A percentile compares a stretch with the other conserved stretches of the same genome.
Conservation (phyloP, 768 basidiomycete genomes). For the Russula dissimulans region DNA sequence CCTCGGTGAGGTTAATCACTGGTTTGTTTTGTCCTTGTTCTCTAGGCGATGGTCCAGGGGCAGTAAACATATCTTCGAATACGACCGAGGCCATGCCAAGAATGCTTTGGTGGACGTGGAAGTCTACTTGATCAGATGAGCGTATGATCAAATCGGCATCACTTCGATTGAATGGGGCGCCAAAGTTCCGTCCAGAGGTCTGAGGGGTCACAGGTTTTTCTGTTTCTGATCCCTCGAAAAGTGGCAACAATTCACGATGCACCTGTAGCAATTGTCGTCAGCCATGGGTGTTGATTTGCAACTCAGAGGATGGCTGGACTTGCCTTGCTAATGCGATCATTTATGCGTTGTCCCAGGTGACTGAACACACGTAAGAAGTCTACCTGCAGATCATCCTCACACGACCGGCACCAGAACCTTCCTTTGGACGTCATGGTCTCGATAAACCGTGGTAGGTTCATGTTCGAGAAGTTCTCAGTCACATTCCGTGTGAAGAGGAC, state of each 20-base stretch:
- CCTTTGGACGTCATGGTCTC: neutral
- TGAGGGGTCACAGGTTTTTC: neutral
- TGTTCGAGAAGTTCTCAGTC: neutral
- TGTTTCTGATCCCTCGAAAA: neutral
- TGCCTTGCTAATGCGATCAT: neutral
- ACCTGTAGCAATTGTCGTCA: neutral
- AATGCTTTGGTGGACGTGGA: no score
- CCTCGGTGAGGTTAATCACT: neutral
- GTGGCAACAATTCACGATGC: neutral
- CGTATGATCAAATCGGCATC: neutral
- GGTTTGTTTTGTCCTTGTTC: no score
- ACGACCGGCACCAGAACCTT: neutral
- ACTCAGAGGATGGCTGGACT: neutral
- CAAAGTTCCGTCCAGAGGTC: neutral
- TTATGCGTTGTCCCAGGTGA: neutral
- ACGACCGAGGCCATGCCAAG: no score
- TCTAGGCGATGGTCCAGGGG: no score
- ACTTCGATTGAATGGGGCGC: neutral
- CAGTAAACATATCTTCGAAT: no score
- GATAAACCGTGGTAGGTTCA: neutral
- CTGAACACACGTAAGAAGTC: neutral
- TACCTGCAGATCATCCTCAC: neutral
- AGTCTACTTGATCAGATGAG: neutral
- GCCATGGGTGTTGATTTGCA: neutral
- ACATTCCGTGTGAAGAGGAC: neutral